Evolutionary conservation across 805 yeast genomes (phyloP).

Genomic region (Teunomyces barrocoloradensis): DNA sequence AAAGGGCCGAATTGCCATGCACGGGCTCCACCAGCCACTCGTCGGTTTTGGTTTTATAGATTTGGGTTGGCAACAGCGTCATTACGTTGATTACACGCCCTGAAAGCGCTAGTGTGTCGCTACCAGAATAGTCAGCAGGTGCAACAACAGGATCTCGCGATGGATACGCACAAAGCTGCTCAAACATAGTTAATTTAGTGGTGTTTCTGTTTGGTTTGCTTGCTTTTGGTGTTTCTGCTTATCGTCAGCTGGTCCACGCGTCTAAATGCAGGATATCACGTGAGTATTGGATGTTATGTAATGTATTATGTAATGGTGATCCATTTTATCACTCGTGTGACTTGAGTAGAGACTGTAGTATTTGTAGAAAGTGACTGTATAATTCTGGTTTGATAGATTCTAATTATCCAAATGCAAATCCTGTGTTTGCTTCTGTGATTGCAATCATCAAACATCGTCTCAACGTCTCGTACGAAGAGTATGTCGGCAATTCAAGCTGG

Average conservation of each 20-base stretch:
- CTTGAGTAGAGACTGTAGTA: no score
- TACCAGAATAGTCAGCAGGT: slow-evolving; percentile 28
- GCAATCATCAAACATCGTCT: slow-evolving; percentile 80
- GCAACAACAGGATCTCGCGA: slow-evolving; percentile 18
- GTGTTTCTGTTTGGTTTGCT: background rate
- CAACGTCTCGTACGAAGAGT: slow-evolving; percentile 81
- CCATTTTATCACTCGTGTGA: no score
- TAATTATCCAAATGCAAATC: slow-evolving; percentile 65
- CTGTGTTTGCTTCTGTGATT: slow-evolving; percentile 92
- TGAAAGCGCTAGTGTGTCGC: slow-evolving; percentile 38
- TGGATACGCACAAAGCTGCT: slow-evolving; percentile 22
- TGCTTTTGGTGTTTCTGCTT: background rate
- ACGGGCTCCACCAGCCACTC: slow-evolving; percentile 60
- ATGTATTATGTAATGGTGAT: no score
- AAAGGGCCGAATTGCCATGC: slow-evolving; percentile 82
- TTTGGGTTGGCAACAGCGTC: slow-evolving; percentile 65
- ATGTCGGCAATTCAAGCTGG: slow-evolving; percentile 90
- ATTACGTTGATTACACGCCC: slow-evolving; percentile 70
- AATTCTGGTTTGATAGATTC: no score
- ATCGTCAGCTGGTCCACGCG: background rate
- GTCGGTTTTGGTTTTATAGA: slow-evolving; percentile 38
- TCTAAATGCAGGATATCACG: background rate
- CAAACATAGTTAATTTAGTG: background rate
- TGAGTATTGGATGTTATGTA: no score
- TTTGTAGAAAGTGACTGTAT: no score